Evolutionary conservation across 768 basidiomycete genomes (phyloP).

Genomic region (Rhizopogon vulgaris): DNA sequence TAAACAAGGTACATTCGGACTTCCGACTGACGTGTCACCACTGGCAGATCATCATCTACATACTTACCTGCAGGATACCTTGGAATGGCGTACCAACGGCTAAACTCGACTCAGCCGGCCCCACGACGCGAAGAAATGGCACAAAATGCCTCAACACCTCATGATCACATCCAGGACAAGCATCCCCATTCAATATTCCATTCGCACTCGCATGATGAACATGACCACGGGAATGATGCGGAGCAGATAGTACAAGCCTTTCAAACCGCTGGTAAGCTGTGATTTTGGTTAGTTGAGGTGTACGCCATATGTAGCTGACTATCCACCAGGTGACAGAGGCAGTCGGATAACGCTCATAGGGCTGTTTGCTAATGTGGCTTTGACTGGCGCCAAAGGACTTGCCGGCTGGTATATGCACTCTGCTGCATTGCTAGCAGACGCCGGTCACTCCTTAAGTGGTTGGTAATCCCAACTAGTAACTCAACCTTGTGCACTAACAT

Average conservation of each 20-base stretch:
- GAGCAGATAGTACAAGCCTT: slow-evolving; percentile 66
- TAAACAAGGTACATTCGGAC: slow-evolving; percentile 2
- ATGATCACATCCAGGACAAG: slow-evolving; percentile 25
- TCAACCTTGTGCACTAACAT: slow-evolving; percentile 7
- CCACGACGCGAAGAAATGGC: slow-evolving; percentile 24
- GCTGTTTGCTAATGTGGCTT: slow-evolving; percentile 69
- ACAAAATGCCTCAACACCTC: slow-evolving; percentile 29
- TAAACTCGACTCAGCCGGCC: slow-evolving; percentile 12
- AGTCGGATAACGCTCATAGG: slow-evolving; percentile 83
- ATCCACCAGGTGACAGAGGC: slow-evolving; percentile 63
- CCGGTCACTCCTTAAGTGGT: slow-evolving; percentile 89
- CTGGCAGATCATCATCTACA: slow-evolving; percentile 9
- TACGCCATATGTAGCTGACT: neutral
- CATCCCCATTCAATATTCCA: slow-evolving; percentile 66
- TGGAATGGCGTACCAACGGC: slow-evolving; percentile 18
- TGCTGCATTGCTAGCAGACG: slow-evolving; percentile 87
- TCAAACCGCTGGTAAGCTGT: slow-evolving; percentile 52
- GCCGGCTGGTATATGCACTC: slow-evolving; percentile 92
- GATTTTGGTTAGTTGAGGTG: neutral
- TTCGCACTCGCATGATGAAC: slow-evolving; percentile 57
- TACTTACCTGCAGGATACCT: neutral
- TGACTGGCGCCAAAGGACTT: slow-evolving; percentile 78
- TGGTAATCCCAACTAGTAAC: slow-evolving; percentile 20
- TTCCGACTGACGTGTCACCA: slow-evolving; percentile 4
- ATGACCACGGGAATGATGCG: slow-evolving; percentile 53